These are phyloP conservation scores for Penicillium desertorum DNA, from an alignment of 495 filamentous ascomycete genomes.

Conservation along the genomic window DNA sequence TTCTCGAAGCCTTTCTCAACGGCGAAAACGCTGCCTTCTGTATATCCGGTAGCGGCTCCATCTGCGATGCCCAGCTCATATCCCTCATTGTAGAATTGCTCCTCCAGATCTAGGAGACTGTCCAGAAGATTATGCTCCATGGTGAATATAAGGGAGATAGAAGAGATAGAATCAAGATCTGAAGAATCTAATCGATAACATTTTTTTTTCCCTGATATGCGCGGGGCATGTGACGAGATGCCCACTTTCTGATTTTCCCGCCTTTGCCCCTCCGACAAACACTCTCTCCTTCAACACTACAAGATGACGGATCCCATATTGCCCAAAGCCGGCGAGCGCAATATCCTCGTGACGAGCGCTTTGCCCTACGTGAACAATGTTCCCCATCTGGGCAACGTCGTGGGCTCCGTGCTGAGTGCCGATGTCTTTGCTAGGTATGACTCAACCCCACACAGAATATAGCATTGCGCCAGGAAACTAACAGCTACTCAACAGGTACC, in stretches of 20 bases:
- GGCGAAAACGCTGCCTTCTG: slow-evolving; percentile 87
- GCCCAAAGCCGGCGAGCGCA: slow-evolving; percentile 45
- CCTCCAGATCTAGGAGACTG: slow-evolving; percentile 72
- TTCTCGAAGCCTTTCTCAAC: slow-evolving; percentile 94
- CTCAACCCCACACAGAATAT: slow-evolving; percentile 17
- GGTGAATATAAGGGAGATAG: not conserved
- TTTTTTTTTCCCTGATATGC: slow-evolving; percentile 25
- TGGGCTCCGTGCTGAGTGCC: slow-evolving; percentile 83
- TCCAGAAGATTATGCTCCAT: slow-evolving; percentile 64
- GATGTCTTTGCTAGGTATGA: slow-evolving; percentile 70
- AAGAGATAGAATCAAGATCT: not conserved
- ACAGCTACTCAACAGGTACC: slow-evolving; percentile 51
- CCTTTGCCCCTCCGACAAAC: slow-evolving; percentile 32
- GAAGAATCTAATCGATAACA: not conserved
- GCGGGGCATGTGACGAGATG: slow-evolving; percentile 33
- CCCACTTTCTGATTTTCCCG: slow-evolving; percentile 33
- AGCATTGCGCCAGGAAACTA: slow-evolving; percentile 9
- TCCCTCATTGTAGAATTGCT: slow-evolving; percentile 82
- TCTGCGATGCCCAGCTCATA: slow-evolving; percentile 72
- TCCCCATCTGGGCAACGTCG: slow-evolving; percentile 90
- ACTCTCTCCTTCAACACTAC: slow-evolving; percentile 22
- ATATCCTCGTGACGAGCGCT: slow-evolving; percentile 54
- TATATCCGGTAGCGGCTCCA: slow-evolving; percentile 73
- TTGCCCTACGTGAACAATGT: slow-evolving; percentile 95
- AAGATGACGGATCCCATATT: slow-evolving; percentile 41